Percentiles rank a stretch among this genome's conserved stretches.
phyloP scores from a whole-genome alignment of 805 yeast species.

The Ogataea corticis region DNA sequence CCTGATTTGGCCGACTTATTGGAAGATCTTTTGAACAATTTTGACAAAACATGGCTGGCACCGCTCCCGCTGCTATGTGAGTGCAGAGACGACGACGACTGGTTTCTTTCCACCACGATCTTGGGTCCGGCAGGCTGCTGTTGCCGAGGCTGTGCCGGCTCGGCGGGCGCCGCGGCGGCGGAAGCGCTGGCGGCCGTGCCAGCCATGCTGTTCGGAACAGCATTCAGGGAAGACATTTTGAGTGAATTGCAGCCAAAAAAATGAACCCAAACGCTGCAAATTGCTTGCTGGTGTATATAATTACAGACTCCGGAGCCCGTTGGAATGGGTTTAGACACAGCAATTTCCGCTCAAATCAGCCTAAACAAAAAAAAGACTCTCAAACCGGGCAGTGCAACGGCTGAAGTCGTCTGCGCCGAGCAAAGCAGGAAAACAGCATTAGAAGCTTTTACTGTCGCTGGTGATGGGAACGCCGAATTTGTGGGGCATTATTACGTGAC shows the following conservation, averaged over 20 bases:
- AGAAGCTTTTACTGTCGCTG: no score
- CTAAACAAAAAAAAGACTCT: background rate
- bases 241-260: no score
- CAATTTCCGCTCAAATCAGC: background rate
- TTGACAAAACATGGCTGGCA: constrained; percentile 17
- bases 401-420: background rate
- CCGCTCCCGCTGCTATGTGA: constrained; percentile 15
- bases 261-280: no score
- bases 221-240: background rate
- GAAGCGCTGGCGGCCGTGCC: background rate
- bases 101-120: constrained; percentile 10
- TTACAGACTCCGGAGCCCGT: no score
- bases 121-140: background rate
- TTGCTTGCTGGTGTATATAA: no score
- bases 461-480: no score
- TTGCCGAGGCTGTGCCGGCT: constrained; percentile 1
- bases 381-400: background rate
- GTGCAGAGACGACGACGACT: constrained; percentile 17
- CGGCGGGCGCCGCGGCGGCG: background rate
- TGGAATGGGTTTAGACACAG: background rate
- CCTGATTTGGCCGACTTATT: constrained; percentile 9
- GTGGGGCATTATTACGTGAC: no score
- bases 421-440: no score
- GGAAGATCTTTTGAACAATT: constrained; percentile 17
- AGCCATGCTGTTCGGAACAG: background rate